These are phyloP conservation scores for Otatea glauca DNA, from an alignment of 176 grass and related monocot species.

Conservation along the genomic window DNA sequence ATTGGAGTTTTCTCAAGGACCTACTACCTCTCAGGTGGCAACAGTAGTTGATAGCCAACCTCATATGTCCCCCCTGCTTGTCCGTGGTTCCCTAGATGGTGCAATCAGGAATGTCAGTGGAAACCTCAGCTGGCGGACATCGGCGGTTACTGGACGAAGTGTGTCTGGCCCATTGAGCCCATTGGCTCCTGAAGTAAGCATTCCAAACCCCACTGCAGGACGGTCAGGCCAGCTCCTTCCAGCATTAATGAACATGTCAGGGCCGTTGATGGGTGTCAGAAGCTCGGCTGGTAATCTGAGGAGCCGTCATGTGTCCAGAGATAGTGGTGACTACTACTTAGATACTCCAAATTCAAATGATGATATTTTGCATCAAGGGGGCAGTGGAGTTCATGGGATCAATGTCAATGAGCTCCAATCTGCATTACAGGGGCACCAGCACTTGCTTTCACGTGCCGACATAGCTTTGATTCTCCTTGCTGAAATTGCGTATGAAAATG, in stretches of 20 bases:
- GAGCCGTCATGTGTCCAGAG: conserved; percentile 94
- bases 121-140: conserved; percentile 96
- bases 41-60: conserved; percentile 80
- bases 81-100: conserved; percentile 95
- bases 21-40: conserved; percentile 64
- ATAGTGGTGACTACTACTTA: conserved; percentile 85
- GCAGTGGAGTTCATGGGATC: conserved; percentile 73
- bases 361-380: conserved; percentile 82
- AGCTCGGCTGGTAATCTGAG: conserved; percentile 87
- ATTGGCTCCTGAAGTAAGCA: conserved; percentile 77
- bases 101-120: conserved; percentile 82
- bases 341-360: conserved; percentile 97
- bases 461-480: conserved; percentile 97
- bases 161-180: conserved; percentile 97
- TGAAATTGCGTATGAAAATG: conserved; percentile 99
- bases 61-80: conserved; percentile 99
- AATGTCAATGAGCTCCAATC: conserved; percentile 94
- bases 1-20: conserved; percentile 94
- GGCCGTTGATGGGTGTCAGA: conserved; percentile 86
- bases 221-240: conserved; percentile 94
- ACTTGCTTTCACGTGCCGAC: conserved; percentile 94
- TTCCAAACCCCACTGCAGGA: conserved; percentile 73
- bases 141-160: conserved; percentile 83
- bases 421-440: conserved; percentile 93
- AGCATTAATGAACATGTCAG: conserved; percentile 91